Base-by-base conservation (phyloP, 2,329 filamentous ascomycete species). In the Corinectria fuckeliana region DNA sequence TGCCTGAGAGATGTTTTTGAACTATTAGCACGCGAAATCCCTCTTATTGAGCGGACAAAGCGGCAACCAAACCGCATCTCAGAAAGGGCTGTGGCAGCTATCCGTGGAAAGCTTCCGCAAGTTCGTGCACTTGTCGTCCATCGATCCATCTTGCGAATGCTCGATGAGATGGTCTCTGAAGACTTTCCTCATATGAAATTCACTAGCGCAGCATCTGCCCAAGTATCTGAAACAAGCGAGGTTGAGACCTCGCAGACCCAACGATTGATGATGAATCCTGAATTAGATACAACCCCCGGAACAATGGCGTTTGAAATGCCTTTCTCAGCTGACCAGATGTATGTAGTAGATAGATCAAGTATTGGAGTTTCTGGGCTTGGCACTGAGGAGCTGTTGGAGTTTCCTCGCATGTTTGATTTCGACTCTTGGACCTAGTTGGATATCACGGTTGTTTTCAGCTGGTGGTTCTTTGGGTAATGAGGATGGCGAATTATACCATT, bases 1-100 rank as follows among this genome's bases (percentile, higher is more conserved):
- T 74, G 71, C 14, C 28, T 77, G 6, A 53, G 74, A 23, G 74
- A 77, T 47, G 68, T 71, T 1, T 76, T 77, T 54, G 74, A 76
- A 20, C 58, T 76, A 2, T 63, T 77, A 3, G 70, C 70, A 2
- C 60, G 60, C 6, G 69, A 72, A 38, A 54, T 73, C 0, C 63
- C 65, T 3, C 50, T 66, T 2, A 26, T 61, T 5, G 58, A 62
- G 28, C 20, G 50, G 16, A 39, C 62, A 3, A 58, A 13, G 26
- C 50, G 45, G 25, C 41, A 16, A 2, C 32, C 18, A 23, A 47
- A 10, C 6, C 47, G 57, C 13, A 58, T 58, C 18, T 52, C 48
- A 2, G 26, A 58, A 4, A 18, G 9, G 3, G 53, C 63, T 1
- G 50, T 52, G 1, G 23, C 20, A 6, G 44, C 56, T 3, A 62